Evolutionary conservation across 495 filamentous ascomycete species (phyloP).

Genomic region (Penicillium salamii): DNA sequence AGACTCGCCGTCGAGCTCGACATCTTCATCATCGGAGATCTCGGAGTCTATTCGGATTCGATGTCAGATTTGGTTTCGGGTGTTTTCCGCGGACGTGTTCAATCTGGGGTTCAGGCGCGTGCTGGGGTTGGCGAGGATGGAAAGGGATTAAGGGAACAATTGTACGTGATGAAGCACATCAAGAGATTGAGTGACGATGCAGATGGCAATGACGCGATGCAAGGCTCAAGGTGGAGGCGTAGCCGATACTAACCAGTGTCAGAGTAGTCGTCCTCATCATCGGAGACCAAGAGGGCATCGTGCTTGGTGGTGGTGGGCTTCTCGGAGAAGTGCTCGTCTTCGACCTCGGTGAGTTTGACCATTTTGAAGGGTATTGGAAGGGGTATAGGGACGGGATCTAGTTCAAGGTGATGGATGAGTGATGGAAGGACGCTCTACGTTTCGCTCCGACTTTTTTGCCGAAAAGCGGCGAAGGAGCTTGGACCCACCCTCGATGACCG

Average conservation of each 20-base stretch:
- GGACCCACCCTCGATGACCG: conserved; percentile 14
- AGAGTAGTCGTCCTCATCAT: conserved; percentile 86
- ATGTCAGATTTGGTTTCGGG: conserved; percentile 22
- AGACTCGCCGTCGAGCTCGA: conserved; percentile 52
- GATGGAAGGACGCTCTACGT: conserved; percentile 29
- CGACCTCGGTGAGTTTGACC: conserved; percentile 95
- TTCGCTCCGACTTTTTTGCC: conserved; percentile 47
- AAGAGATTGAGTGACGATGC: neutral
- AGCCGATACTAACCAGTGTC: conserved; percentile 68
- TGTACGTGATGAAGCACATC: neutral
- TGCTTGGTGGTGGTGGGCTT: conserved; percentile 61
- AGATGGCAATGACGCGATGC: conserved; percentile 7
- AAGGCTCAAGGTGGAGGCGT: conserved; percentile 4
- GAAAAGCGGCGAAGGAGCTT: conserved; percentile 44
- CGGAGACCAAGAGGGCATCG: conserved; percentile 51
- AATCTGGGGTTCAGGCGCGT: neutral
- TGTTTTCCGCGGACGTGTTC: conserved; percentile 7
- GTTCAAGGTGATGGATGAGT: conserved; percentile 22
- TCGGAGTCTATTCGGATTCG: conserved; percentile 46
- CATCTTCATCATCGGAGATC: conserved; percentile 49
- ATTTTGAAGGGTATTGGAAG: conserved; percentile 55
- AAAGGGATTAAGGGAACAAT: neutral
- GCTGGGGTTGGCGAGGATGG: neutral
- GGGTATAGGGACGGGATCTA: conserved; percentile 13
- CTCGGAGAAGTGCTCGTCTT: conserved; percentile 86